Percentiles rank a stretch among this genome's conserved stretches.
Evolutionary conservation across 352 stramenopile genomes (phyloP).

Genomic region (Aphanomyces cochlioides): DNA sequence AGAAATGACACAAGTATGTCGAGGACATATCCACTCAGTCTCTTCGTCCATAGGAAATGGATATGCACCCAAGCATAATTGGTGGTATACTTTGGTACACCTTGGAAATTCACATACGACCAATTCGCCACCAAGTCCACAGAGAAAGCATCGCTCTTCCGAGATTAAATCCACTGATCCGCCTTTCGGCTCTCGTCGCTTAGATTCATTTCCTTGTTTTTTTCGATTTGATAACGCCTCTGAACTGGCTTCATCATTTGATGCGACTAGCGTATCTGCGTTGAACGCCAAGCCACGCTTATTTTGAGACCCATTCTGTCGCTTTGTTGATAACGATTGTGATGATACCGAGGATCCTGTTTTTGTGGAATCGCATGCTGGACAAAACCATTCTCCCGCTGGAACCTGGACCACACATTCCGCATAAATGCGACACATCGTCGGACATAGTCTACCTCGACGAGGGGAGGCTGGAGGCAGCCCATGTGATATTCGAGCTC

Average conservation of each 20-base stretch:
- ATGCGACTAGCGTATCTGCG: too few relatives aligned
- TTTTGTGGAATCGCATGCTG: slow-evolving; percentile 41
- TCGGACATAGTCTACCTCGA: slow-evolving; percentile 16
- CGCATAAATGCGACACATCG: slow-evolving; percentile 6
- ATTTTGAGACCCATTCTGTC: too few relatives aligned
- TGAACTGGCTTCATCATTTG: not conserved
- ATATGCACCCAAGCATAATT: slow-evolving; percentile 77
- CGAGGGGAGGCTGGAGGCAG: slow-evolving; percentile 64
- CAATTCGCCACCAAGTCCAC: slow-evolving; percentile 72
- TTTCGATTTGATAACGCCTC: not conserved
- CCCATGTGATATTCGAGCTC: slow-evolving; percentile 86
- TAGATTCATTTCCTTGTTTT: not conserved
- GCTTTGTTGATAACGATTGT: not conserved
- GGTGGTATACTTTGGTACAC: slow-evolving; percentile 85
- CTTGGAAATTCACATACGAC: slow-evolving; percentile 78
- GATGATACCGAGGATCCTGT: slow-evolving; percentile 9
- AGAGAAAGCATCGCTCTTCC: slow-evolving; percentile 78
- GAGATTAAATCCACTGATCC: slow-evolving; percentile 36
- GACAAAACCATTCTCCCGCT: slow-evolving; percentile 74
- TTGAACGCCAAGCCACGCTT: too few relatives aligned
- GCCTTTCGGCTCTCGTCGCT: not conserved
- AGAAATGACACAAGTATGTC: slow-evolving; percentile 67
- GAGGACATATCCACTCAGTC: slow-evolving; percentile 74
- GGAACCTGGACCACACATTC: slow-evolving; percentile 38
- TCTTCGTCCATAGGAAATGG: slow-evolving; percentile 78